phyloP scores from a whole-genome alignment of 2,329 filamentous ascomycete genomes.

The Beauveria sp. region DNA sequence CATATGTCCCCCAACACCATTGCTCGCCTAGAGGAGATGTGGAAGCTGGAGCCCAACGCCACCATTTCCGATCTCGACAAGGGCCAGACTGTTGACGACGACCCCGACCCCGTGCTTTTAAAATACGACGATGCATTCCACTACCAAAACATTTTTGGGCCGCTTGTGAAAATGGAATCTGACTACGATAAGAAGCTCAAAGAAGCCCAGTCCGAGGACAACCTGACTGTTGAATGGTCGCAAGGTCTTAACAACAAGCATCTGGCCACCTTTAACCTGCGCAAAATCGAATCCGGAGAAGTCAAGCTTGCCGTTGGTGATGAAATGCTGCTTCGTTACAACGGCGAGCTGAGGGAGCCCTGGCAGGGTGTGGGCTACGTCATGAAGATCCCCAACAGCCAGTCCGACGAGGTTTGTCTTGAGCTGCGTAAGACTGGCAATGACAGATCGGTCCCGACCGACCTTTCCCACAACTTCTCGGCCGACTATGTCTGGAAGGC shows the following conservation, averaged over 20 bases:
- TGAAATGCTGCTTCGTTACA: constrained; percentile 96
- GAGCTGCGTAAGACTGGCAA: constrained; percentile 91
- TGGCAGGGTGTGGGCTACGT: constrained; percentile 99
- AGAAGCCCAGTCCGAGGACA: constrained; percentile 94
- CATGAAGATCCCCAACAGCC: constrained; percentile 98
- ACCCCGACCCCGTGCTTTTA: constrained; percentile 83
- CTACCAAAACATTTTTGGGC: constrained; percentile 97
- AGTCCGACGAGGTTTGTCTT: constrained; percentile 93
- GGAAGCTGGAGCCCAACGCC: constrained; percentile 88
- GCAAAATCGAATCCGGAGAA: constrained; percentile 94
- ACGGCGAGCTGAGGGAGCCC: constrained; percentile 79
- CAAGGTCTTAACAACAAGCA: constrained; percentile 96
- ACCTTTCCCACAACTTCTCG: constrained; percentile 95
- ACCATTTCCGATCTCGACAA: constrained; percentile 91
- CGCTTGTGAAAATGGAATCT: constrained; percentile 96
- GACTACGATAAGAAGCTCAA: constrained; percentile 99
- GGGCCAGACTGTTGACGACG: constrained; percentile 84
- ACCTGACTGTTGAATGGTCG: constrained; percentile 90
- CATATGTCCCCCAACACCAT: constrained; percentile 93
- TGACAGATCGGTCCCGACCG: constrained; percentile 90
- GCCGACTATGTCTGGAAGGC: constrained; percentile 99
- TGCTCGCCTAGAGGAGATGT: constrained; percentile 92
- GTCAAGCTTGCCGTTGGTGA: constrained; percentile 97
- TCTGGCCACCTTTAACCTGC: constrained; percentile 86
- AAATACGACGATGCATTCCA: constrained; percentile 97